Evolutionary conservation across 2,329 filamentous ascomycete genomes (phyloP), one percentile per base, ranked within the genome.

Genomic region (Aspergillus fischeri): DNA sequence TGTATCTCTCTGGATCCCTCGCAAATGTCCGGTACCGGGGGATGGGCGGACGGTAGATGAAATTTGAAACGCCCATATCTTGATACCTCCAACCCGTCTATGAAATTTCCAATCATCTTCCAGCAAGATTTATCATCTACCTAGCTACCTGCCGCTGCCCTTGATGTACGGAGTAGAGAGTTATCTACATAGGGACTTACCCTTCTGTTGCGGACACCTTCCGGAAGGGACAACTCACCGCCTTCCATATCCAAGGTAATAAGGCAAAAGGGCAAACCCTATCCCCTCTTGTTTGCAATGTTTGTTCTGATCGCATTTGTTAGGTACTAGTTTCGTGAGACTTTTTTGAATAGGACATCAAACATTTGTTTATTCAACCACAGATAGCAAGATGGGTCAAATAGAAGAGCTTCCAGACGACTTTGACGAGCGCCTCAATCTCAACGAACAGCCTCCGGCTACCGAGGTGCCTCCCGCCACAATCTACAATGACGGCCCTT

Each of bases 331-430:
- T 20, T 24, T 4, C 10, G 14, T 17, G 24, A 21, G 11, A 25
- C 21, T 5, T 25, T 47, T 47, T 47, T 47, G n/a, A 14, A 11
- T 9, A 27, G 25, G 44, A 47, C 10, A 27, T n/a, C 8, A 14
- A 21, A 38, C 32, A 25, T 29, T 35, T 58, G 56, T 56, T 60
- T 28, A 49, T n/a, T 27, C 27, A 20, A n/a, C 3, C 29, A 6
- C 32, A 53, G n/a, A 3, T 35, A 48, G 51, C 63, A 67, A 49
- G 32, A 77, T 90, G 66, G 86, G 86, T 2, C 72, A 74, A 38
- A 70, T 81, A 41, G 76, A 81, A 68, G 78, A 81, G 64, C 75
- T 81, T 32, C 77, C 79, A 38, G 78, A 80, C 64, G 76, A 80
- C 66, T 80, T 79, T 51, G 76, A 81, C 61, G 77, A 79, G 65